phyloP scores from a whole-genome alignment of 495 filamentous ascomycete species.

The Geopyxis carbonaria region DNA sequence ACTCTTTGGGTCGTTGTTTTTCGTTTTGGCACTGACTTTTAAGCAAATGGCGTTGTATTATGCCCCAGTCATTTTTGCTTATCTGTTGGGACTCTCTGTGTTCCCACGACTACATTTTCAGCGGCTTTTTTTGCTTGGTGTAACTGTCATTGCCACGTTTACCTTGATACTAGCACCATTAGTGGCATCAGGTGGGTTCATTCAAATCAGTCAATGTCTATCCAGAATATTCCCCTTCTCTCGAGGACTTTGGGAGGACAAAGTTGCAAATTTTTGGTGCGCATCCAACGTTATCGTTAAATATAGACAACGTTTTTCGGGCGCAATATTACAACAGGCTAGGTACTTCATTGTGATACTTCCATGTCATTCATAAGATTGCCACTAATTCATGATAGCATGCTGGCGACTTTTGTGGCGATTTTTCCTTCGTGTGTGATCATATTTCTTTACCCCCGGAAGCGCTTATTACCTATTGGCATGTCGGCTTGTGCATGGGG shows the following conservation, averaged over 20 bases:
- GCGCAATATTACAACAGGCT: conserved; percentile 51
- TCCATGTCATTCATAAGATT: background rate
- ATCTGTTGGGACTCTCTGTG: conserved; percentile 69
- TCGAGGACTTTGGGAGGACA: conserved; percentile 90
- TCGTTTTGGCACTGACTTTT: conserved; percentile 81
- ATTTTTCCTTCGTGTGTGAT: conserved; percentile 64
- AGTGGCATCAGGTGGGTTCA: conserved; percentile 43
- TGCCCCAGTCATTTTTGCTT: conserved; percentile 79
- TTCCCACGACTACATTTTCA: conserved; percentile 52
- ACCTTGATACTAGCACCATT: conserved; percentile 57
- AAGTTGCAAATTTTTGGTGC: conserved; percentile 97
- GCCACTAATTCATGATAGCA: conserved; percentile 25
- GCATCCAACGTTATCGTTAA: conserved; percentile 77
- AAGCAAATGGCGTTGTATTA: conserved; percentile 99
- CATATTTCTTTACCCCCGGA: conserved; percentile 60
- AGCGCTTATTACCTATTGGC: conserved; percentile 57
- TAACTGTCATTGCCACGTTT: conserved; percentile 56
- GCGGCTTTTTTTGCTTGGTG: conserved; percentile 56
- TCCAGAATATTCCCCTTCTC: conserved; percentile 90
- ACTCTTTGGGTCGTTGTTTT: conserved; percentile 81
- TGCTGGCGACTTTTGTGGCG: conserved; percentile 53
- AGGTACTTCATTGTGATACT: conserved; percentile 7
- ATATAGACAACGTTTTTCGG: conserved; percentile 48
- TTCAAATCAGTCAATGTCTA: conserved; percentile 63
- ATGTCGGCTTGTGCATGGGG: conserved; percentile 77